Percentiles rank a stretch among this genome's conserved stretches.
These are phyloP conservation scores for Pichia cactophila DNA, from an alignment of 1,139 yeast genomes.

Conservation along the genomic window DNA sequence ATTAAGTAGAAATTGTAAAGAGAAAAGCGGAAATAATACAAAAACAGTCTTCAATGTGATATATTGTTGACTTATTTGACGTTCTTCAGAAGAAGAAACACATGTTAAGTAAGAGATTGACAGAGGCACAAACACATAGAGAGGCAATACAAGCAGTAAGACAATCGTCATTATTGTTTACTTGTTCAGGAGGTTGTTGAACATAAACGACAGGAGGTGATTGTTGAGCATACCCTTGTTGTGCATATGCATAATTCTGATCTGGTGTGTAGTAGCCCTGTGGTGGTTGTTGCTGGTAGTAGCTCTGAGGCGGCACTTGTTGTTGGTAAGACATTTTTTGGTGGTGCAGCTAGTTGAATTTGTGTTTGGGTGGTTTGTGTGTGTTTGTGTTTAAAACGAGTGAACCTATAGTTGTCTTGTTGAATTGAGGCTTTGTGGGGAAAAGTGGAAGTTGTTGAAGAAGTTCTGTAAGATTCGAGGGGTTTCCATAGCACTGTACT, in stretches of 20 bases:
- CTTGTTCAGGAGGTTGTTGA: slow-evolving; percentile 46
- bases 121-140: slow-evolving; percentile 48
- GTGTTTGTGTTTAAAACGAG: too few species aligned
- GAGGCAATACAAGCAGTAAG: slow-evolving; percentile 64
- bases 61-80: too few species aligned
- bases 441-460: too few species aligned
- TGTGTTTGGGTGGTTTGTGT: too few species aligned
- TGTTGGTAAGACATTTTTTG: not conserved
- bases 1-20: not conserved
- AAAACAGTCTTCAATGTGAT: too few species aligned
- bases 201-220: slow-evolving; percentile 62
- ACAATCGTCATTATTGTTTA: slow-evolving; percentile 39
- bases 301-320: not conserved
- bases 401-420: too few species aligned
- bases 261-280: slow-evolving; percentile 31
- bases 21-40: not conserved
- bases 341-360: too few species aligned
- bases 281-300: slow-evolving; percentile 25
- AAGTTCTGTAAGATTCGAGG: too few species aligned
- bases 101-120: not conserved
- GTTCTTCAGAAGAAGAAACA: not conserved
- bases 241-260: slow-evolving; percentile 35
- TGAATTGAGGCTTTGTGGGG: too few species aligned
- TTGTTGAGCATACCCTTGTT: slow-evolving; percentile 29
- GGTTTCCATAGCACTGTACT: too few species aligned